These are phyloP conservation scores for Cladochytrium replicatum DNA, from an alignment of 192 early-diverging fungal genomes.

Conservation along the genomic window DNA sequence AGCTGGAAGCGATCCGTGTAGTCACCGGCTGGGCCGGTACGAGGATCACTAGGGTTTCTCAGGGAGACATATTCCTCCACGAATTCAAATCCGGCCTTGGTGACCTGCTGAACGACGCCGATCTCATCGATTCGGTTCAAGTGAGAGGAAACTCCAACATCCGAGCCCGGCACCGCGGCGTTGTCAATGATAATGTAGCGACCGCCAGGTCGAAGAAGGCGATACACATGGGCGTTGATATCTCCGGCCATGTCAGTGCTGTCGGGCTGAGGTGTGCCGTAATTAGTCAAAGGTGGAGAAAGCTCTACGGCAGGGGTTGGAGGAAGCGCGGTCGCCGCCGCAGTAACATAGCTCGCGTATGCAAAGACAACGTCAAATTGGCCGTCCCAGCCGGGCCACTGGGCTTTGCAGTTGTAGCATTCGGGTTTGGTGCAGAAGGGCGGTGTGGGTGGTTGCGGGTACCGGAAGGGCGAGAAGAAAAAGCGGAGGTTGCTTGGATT, in stretches of 20 bases:
- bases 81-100: background rate
- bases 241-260: background rate
- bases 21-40: background rate
- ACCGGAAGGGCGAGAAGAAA: background rate
- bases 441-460: background rate
- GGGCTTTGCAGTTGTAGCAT: background rate
- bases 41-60: background rate
- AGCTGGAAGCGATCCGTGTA: slow-evolving; percentile 1
- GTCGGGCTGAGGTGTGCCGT: too few relatives aligned
- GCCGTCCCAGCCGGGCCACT: slow-evolving; percentile 4
- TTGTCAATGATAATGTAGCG: slow-evolving; percentile 2
- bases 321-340: too few relatives aligned
- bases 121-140: slow-evolving; percentile 3
- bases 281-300: too few relatives aligned
- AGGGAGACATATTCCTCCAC: background rate
- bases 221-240: too few relatives aligned
- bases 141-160: background rate
- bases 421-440: slow-evolving; percentile 6
- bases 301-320: too few relatives aligned
- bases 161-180: background rate
- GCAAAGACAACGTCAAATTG: slow-evolving; percentile 2
- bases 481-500: slow-evolving; percentile 5
- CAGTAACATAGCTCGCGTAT: slow-evolving; percentile 3
- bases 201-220: slow-evolving; percentile 2
- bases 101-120: background rate